phyloP scores from a whole-genome alignment of 257 asterid genomes.

The Anisodus tanguticus region DNA sequence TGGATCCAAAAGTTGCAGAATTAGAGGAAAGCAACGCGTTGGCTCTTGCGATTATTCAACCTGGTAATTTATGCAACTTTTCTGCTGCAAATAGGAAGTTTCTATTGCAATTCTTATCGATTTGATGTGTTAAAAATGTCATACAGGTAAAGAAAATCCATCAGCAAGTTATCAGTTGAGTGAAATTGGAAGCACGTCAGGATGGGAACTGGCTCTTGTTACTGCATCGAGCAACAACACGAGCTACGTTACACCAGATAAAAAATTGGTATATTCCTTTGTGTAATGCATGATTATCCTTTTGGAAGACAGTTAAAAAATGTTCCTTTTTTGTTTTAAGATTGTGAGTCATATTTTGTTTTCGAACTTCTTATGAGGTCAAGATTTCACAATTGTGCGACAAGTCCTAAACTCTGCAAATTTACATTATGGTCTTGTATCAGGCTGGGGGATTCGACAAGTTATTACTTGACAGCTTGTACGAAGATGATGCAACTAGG shows the following conservation, averaged over 20 bases:
- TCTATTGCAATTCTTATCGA: not conserved
- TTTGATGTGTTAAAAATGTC: not conserved
- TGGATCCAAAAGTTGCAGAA: slow-evolving; percentile 55
- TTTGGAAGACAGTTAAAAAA: not conserved
- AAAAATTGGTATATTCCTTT: slow-evolving; percentile 50
- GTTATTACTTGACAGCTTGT: slow-evolving; percentile 75
- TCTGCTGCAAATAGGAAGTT: not conserved
- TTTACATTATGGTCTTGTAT: not conserved
- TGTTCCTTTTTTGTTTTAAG: not conserved
- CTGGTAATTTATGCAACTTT: slow-evolving; percentile 45
- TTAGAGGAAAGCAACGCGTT: slow-evolving; percentile 71
- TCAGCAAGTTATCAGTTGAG: slow-evolving; percentile 37
- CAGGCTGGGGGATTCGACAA: slow-evolving; percentile 90
- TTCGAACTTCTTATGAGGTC: not conserved
- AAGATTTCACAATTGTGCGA: not conserved
- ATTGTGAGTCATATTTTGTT: not conserved
- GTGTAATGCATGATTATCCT: not conserved
- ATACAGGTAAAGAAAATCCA: slow-evolving; percentile 50
- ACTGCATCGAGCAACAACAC: slow-evolving; percentile 68
- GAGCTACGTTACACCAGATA: slow-evolving; percentile 43
- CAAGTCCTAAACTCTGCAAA: not conserved
- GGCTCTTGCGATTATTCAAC: slow-evolving; percentile 81
- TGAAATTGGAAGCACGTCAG: slow-evolving; percentile 52
- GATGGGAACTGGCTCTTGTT: slow-evolving; percentile 92
- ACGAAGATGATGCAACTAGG: slow-evolving; percentile 72